Conservation (phyloP, 768 basidiomycete species). For the Brasilioporus rufonigricans region DNA sequence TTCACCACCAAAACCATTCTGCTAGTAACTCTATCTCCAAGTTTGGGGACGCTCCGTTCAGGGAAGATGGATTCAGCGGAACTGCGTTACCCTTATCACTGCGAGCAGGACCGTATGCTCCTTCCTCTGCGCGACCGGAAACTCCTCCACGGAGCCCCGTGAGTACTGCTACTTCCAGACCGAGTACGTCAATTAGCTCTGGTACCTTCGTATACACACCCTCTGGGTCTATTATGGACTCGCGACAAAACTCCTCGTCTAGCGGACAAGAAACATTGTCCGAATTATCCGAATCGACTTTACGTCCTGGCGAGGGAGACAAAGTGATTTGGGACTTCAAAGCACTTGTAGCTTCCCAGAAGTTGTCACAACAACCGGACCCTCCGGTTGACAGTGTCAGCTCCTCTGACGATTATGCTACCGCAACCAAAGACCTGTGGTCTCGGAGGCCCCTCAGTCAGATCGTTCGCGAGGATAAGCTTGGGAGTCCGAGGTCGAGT, state of each 20-base stretch:
- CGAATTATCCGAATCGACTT: constrained; percentile 34
- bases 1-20: constrained; percentile 29
- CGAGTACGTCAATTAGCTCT: constrained; percentile 34
- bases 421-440: constrained; percentile 30
- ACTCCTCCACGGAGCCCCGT: constrained; percentile 64
- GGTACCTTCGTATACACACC: constrained; percentile 25
- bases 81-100: constrained; percentile 24
- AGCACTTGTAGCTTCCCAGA: constrained; percentile 16
- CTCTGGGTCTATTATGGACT: constrained; percentile 27
- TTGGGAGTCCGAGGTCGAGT: constrained; percentile 15
- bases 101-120: constrained; percentile 27
- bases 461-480: constrained; percentile 21
- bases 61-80: constrained; percentile 28
- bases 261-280: constrained; percentile 33
- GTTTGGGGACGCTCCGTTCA: constrained; percentile 31
- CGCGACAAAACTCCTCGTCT: constrained; percentile 25
- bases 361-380: constrained; percentile 17
- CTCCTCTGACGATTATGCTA: constrained; percentile 30
- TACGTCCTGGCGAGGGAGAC: constrained; percentile 32
- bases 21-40: constrained; percentile 26
- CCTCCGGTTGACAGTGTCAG: constrained; percentile 18
- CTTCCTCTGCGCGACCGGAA: constrained; percentile 34
- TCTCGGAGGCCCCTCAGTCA: constrained; percentile 33
- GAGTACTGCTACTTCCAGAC: constrained; percentile 47
- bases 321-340: constrained; percentile 31